Evolutionary conservation across 2,329 filamentous ascomycete genomes (phyloP), one percentile per base, ranked within the genome.

Genomic region (Lecanoromycetidae sp.): DNA sequence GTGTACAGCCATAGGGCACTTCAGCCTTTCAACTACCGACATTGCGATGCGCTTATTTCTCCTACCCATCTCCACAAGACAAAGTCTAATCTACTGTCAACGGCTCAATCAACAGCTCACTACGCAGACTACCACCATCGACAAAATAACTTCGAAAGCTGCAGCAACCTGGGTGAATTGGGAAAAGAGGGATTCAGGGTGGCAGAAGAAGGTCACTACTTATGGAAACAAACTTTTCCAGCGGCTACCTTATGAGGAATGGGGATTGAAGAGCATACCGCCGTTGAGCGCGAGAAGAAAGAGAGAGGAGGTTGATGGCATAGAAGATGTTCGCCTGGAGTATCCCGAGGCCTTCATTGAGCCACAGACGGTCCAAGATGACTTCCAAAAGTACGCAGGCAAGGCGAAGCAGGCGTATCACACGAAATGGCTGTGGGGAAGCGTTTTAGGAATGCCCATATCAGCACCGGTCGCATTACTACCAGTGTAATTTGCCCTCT

Each of bases 161-260:
- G 79, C 83, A 36, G 72, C 77, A 57, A 80, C 82, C 35, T 96
- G 90, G 90, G 75, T 84, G 3, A 69, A 71, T 49, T 96, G 90
- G 88, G 91, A 96, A 66, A 79, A 82, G 62, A 82, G 82, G 55
- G 80, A 88, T 15, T 72, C 72, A 36, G 84, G 85, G 45, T 96
- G 91, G 91, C 87, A 95, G 71, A 87, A 83, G 61, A 79, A 79
- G 57, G 74, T 95, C 17, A 90, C 91, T 44, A 73, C 76, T 50
- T 93, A 90, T 64, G 91, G 91, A 47, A 95, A 98, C 66, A 71
- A 79, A 40, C 79, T 86, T 13, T 77, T 98, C 52, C 80, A 85
- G 57, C 79, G 86, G 53, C 94, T 98, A 58, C 85, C 91, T 2
- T 95, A 85, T 63, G 85, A 96, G 66, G 91, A 98, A 80, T 98